phyloP scores from a whole-genome alignment of 176 grass and related monocot species.

The Tillandsia fasciculata region DNA sequence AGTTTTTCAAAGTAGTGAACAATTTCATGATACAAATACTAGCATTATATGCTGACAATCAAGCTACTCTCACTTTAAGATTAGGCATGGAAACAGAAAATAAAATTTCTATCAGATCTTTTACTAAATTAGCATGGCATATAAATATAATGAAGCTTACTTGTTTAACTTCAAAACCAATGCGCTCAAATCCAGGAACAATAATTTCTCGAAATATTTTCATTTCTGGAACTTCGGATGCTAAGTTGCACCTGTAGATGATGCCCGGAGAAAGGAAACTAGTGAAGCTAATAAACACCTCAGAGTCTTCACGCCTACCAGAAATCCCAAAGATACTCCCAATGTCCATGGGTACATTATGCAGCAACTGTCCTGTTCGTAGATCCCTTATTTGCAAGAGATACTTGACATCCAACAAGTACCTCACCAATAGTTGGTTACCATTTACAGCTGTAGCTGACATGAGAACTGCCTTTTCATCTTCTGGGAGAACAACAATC shows the following conservation, averaged over 20 bases:
- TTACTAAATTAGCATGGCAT: background rate
- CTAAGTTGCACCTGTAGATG: conserved; percentile 66
- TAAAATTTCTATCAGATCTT: too few relatives aligned
- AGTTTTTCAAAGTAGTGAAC: background rate
- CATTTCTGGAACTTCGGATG: conserved; percentile 58
- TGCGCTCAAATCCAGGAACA: conserved; percentile 71
- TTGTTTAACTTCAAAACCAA: conserved; percentile 71
- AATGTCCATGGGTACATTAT: conserved; percentile 75
- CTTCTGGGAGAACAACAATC: conserved; percentile 58
- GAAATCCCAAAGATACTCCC: conserved; percentile 73
- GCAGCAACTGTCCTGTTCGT: conserved; percentile 58
- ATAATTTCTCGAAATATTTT: conserved; percentile 72
- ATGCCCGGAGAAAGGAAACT: conserved; percentile 93
- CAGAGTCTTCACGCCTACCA: conserved; percentile 65
- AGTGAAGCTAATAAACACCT: conserved; percentile 72
- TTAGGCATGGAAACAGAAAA: too few relatives aligned
- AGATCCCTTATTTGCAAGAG: conserved; percentile 79
- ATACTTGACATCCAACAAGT: conserved; percentile 90
- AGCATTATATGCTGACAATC: background rate
- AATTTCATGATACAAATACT: background rate
- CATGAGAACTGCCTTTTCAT: conserved; percentile 77
- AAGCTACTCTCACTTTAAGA: too few relatives aligned
- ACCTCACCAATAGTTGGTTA: conserved; percentile 70
- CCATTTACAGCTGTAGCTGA: conserved; percentile 47
- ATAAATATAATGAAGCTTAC: conserved; percentile 22